phyloP scores from a whole-genome alignment of 768 basidiomycete genomes.

The Podaxis sp. region DNA sequence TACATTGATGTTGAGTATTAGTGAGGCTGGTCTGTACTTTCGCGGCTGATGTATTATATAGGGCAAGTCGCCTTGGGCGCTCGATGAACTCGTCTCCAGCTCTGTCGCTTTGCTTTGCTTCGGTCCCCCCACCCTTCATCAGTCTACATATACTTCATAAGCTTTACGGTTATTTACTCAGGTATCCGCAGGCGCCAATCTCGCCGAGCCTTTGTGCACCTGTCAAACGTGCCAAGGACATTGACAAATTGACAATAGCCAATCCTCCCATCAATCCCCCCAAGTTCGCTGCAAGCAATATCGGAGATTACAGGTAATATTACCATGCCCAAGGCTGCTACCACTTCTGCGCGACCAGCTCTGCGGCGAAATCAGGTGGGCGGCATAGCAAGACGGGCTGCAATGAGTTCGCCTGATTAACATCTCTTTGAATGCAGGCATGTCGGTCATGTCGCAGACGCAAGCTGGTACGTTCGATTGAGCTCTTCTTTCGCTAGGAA shows the following conservation, averaged over 20 bases:
- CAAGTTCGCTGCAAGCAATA: neutral
- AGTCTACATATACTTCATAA: neutral
- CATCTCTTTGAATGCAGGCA: slow-evolving; percentile 40
- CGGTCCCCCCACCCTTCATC: neutral
- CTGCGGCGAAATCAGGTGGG: slow-evolving; percentile 75
- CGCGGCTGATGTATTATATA: slow-evolving; percentile 6
- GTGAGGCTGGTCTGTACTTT: neutral
- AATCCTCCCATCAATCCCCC: neutral
- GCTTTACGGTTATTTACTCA: neutral
- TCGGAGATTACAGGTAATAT: neutral
- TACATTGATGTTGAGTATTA: neutral
- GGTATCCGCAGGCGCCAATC: neutral
- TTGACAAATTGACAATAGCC: neutral
- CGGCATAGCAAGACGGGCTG: neutral
- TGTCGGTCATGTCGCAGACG: slow-evolving; percentile 80
- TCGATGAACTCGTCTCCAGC: neutral
- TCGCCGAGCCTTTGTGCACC: neutral
- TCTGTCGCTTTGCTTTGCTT: neutral
- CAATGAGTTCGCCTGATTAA: neutral
- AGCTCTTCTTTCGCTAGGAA: neutral
- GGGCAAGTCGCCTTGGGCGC: slow-evolving; percentile 1
- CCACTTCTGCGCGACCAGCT: slow-evolving; percentile 50
- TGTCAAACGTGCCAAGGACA: neutral
- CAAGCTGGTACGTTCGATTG: slow-evolving; percentile 61
- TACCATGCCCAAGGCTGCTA: slow-evolving; percentile 64